Conservation (phyloP, 1,284 basidiomycete genomes). For the Austropuccinia psidii region DNA sequence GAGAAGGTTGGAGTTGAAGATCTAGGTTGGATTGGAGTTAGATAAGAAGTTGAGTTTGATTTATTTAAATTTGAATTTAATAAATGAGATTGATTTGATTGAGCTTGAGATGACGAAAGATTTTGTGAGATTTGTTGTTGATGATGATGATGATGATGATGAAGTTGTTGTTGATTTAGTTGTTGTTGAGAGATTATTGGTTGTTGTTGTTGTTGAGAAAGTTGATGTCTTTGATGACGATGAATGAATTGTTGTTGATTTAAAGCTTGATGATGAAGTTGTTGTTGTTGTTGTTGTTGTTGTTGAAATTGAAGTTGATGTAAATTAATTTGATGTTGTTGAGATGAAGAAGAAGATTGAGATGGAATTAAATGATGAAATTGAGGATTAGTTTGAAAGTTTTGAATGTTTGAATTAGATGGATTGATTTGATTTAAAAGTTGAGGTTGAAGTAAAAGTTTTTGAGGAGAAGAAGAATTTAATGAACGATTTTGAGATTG, state of each 20-base stretch:
- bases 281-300: background rate
- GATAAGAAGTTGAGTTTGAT: background rate
- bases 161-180: background rate
- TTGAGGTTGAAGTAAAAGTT: background rate
- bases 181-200: background rate
- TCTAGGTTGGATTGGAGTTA: background rate
- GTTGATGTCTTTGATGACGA: background rate
- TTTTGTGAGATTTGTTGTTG: background rate
- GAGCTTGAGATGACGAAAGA: background rate
- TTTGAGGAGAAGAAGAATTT: slow-evolving; percentile 34
- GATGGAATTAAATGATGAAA: slow-evolving; percentile 41
- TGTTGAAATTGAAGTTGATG: background rate
- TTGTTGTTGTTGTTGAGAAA: background rate
- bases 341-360: slow-evolving; percentile 41
- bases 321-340: background rate
- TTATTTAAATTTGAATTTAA: background rate
- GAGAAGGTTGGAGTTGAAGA: slow-evolving; percentile 7
- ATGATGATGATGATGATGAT: background rate
- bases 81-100: background rate
- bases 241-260: slow-evolving; percentile 2
- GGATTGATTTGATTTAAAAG: slow-evolving; percentile 37
- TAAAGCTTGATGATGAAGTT: too few relatives aligned
- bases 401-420: background rate
- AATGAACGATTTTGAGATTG: slow-evolving; percentile 50
- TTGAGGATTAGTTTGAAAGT: background rate